Percentiles rank a stretch among this genome's conserved stretches.
These are phyloP conservation scores for Lunasporangiospora selenospora DNA, from an alignment of 192 early-diverging fungal species.

Conservation along the genomic window DNA sequence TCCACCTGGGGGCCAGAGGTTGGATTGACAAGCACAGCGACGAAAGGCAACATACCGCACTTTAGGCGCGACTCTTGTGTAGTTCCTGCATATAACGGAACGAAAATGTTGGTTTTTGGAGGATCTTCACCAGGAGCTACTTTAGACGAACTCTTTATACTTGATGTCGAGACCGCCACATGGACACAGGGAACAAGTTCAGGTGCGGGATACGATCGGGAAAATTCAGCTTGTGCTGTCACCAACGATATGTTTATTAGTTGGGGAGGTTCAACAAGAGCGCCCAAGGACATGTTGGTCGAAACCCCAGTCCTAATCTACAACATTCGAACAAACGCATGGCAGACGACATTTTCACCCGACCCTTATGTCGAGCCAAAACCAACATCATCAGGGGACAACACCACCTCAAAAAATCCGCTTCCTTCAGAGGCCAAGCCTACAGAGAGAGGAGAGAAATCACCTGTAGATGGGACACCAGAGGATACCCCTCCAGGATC, in stretches of 20 bases:
- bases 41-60: background rate
- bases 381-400: too few relatives aligned
- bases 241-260: conserved; percentile 14
- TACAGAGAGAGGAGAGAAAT: too few relatives aligned
- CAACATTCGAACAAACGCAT: conserved; percentile 11
- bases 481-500: too few relatives aligned
- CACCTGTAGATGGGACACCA: too few relatives aligned
- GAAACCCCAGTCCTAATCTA: conserved; percentile 5
- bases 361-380: too few relatives aligned
- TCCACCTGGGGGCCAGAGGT: too few relatives aligned
- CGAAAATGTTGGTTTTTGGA: conserved; percentile 25
- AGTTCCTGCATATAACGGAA: conserved; percentile 16
- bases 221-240: conserved; percentile 7
- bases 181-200: conserved; percentile 9
- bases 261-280: conserved; percentile 10
- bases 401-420: too few relatives aligned
- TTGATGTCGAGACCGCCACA: background rate
- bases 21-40: too few relatives aligned
- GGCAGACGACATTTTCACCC: conserved; percentile 1
- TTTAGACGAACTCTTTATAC: conserved; percentile 6
- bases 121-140: background rate
- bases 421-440: too few relatives aligned
- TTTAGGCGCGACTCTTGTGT: background rate
- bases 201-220: background rate
- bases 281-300: background rate